A percentile compares a stretch with the other conserved stretches of the same genome.
phyloP scores from a whole-genome alignment of 2,329 filamentous ascomycete species.

The Leptographium lundbergii region DNA sequence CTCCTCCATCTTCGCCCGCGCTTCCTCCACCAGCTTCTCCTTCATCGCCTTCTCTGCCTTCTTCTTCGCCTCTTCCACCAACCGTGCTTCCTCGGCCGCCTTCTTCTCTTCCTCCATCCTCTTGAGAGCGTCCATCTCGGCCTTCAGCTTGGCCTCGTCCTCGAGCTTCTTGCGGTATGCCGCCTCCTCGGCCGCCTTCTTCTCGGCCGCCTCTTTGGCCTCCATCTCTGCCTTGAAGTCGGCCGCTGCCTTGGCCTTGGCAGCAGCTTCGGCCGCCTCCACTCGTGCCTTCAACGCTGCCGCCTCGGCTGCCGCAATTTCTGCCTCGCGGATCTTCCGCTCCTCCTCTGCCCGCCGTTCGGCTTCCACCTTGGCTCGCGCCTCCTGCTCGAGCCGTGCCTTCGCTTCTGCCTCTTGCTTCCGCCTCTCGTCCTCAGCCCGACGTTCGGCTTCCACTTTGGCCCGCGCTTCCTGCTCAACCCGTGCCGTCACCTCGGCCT shows the following conservation, averaged over 20 bases:
- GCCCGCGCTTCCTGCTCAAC: background rate
- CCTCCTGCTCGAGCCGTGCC: slow-evolving; percentile 20
- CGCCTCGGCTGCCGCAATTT: slow-evolving; percentile 30
- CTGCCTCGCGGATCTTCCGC: slow-evolving; percentile 28
- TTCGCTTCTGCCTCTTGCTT: slow-evolving; percentile 20
- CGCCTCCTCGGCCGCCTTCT: slow-evolving; percentile 20
- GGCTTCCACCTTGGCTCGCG: slow-evolving; percentile 26
- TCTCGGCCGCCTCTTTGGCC: slow-evolving; percentile 17
- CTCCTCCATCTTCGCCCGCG: slow-evolving; percentile 32
- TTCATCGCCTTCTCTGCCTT: slow-evolving; percentile 27
- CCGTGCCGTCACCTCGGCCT: slow-evolving; percentile 18
- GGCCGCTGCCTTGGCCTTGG: slow-evolving; percentile 26
- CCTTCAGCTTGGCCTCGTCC: slow-evolving; percentile 28
- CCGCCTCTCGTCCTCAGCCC: slow-evolving; percentile 23
- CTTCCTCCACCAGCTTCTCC: slow-evolving; percentile 40
- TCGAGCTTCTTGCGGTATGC: slow-evolving; percentile 33
- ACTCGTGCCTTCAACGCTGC: slow-evolving; percentile 22
- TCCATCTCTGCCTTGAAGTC: slow-evolving; percentile 23
- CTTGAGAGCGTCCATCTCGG: slow-evolving; percentile 27
- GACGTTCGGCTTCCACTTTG: slow-evolving; percentile 18
- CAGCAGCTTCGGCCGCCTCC: slow-evolving; percentile 32
- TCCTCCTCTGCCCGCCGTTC: slow-evolving; percentile 29
- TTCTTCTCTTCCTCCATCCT: slow-evolving; percentile 25
- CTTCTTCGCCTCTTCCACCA: background rate
- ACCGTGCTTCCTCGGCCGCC: slow-evolving; percentile 27